Conservation (phyloP, 2,329 filamentous ascomycete species). For the Fusarium nisikadoi region DNA sequence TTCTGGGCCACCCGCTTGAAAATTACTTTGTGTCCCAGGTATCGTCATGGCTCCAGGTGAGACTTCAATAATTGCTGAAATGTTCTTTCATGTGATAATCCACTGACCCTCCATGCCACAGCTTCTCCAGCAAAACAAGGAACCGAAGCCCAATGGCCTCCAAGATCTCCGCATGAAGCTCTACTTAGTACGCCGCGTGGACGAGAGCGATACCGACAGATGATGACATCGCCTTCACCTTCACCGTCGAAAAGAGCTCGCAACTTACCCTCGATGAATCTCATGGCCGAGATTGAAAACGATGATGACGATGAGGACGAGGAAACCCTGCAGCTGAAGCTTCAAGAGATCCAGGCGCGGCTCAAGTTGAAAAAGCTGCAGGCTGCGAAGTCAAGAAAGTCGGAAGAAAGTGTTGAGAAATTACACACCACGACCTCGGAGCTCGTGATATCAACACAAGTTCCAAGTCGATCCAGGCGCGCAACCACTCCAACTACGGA, state of each 20-base stretch:
- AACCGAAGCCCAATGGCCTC: constrained; percentile 70
- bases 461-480: constrained; percentile 33
- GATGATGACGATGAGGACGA: constrained; percentile 82
- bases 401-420: constrained; percentile 30
- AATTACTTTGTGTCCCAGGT: constrained; percentile 22
- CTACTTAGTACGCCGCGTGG: constrained; percentile 79
- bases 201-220: constrained; percentile 76
- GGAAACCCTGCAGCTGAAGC: constrained; percentile 85
- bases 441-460: constrained; percentile 39
- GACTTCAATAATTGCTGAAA: background rate
- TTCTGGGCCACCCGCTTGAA: constrained; percentile 24
- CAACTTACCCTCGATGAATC: constrained; percentile 46
- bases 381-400: constrained; percentile 55
- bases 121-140: constrained; percentile 51
- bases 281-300: constrained; percentile 50
- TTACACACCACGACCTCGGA: constrained; percentile 33
- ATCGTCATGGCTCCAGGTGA: constrained; percentile 45
- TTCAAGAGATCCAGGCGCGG: constrained; percentile 89
- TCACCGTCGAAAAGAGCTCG: constrained; percentile 61
- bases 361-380: constrained; percentile 89
- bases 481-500: constrained; percentile 45
- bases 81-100: background rate
- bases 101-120: constrained; percentile 26
- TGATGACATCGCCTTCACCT: constrained; percentile 74
- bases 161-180: constrained; percentile 72